These are phyloP conservation scores for Cladosporium velox DNA, from an alignment of 2,329 filamentous ascomycete genomes.

Conservation along the genomic window DNA sequence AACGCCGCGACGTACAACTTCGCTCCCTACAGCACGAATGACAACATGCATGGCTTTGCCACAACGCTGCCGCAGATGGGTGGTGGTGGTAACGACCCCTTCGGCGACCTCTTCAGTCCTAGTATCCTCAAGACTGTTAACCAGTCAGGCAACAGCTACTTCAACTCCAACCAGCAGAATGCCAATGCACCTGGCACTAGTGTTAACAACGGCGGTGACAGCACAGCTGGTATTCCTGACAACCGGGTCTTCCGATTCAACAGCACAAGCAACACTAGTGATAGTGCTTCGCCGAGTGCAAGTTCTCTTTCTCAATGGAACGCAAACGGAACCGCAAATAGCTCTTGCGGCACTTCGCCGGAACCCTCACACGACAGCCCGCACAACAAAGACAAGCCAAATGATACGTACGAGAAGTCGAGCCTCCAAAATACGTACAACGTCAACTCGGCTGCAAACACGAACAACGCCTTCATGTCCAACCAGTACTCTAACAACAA, in stretches of 20 bases:
- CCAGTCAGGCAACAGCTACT: slow-evolving; percentile 38
- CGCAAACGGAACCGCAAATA: slow-evolving; percentile 61
- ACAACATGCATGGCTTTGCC: slow-evolving; percentile 40
- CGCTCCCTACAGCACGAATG: slow-evolving; percentile 35
- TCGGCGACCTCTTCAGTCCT: slow-evolving; percentile 63
- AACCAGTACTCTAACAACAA: slow-evolving; percentile 17
- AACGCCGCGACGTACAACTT: slow-evolving; percentile 26
- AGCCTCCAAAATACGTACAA: slow-evolving; percentile 17
- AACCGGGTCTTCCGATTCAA: slow-evolving; percentile 55
- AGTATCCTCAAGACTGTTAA: slow-evolving; percentile 51
- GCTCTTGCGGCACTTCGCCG: slow-evolving; percentile 72
- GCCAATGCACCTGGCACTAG: slow-evolving; percentile 24
- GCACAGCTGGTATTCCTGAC: slow-evolving; percentile 40
- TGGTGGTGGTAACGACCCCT: slow-evolving; percentile 38
- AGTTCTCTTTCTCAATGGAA: slow-evolving; percentile 55
- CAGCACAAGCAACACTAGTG: slow-evolving; percentile 46
- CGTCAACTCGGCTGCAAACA: slow-evolving; percentile 7
- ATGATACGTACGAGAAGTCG: slow-evolving; percentile 20
- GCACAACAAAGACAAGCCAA: slow-evolving; percentile 51
- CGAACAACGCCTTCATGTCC: slow-evolving; percentile 18
- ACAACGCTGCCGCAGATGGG: slow-evolving; percentile 40
- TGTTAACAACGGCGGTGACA: slow-evolving; percentile 44
- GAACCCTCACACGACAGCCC: slow-evolving; percentile 75
- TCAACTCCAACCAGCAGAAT: slow-evolving; percentile 24
- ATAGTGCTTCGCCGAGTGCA: slow-evolving; percentile 54